These are phyloP conservation scores for Trifolium subterraneum DNA, from an alignment of 306 rosid genomes.

Conservation along the genomic window DNA sequence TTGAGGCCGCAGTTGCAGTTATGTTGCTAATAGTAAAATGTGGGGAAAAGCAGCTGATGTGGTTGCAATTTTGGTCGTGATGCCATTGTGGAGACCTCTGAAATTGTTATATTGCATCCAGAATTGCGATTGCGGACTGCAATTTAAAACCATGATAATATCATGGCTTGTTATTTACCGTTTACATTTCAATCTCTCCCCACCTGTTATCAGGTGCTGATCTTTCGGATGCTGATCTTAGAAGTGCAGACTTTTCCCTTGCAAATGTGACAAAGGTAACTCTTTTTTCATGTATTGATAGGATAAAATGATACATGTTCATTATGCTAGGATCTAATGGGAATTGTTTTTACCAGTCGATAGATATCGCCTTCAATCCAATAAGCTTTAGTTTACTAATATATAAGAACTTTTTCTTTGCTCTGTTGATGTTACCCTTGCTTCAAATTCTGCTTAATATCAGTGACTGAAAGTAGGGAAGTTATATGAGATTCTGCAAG, in stretches of 20 bases:
- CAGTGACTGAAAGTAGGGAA: neutral
- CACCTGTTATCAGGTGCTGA: conserved; percentile 68
- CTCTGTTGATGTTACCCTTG: neutral
- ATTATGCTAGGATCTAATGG: conserved; percentile 22
- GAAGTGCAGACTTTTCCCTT: conserved; percentile 86
- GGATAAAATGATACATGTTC: conserved; percentile 12
- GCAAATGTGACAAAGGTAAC: conserved; percentile 94
- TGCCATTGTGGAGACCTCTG: neutral
- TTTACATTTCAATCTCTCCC: conserved; percentile 27
- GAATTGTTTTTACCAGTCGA: neutral
- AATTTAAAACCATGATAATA: neutral
- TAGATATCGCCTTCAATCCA: conserved; percentile 1
- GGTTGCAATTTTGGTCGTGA: neutral
- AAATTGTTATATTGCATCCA: neutral
- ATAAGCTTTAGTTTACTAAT: neutral
- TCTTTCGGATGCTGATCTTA: conserved; percentile 92
- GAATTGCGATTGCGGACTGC: neutral
- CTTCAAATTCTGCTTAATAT: conserved; percentile 6
- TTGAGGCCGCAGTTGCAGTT: neutral
- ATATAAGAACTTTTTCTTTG: neutral
- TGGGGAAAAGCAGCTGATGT: neutral
- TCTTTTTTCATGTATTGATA: neutral
- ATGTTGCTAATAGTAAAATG: neutral
- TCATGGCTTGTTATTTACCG: neutral
- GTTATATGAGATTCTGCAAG: neutral